Evolutionary conservation across 306 rosid genomes (phyloP).

Genomic region (Dryas octopetala): DNA sequence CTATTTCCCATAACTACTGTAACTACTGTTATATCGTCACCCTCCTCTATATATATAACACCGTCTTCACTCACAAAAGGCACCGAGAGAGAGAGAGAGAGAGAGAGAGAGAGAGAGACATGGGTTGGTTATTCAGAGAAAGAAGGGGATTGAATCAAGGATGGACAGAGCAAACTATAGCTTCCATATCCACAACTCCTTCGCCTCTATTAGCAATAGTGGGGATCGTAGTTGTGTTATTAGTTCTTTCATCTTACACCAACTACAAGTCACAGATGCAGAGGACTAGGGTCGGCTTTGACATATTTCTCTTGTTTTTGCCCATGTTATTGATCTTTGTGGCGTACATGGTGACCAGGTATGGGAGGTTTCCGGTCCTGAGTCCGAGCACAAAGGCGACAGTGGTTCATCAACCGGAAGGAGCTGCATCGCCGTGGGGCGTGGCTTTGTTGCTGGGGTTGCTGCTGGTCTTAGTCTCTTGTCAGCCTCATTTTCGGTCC

Average conservation of each 20-base stretch:
- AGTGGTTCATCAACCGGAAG: constrained; percentile 19
- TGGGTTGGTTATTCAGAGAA: constrained; percentile 62
- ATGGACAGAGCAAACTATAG: constrained; percentile 47
- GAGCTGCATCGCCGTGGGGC: constrained; percentile 58
- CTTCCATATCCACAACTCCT: constrained; percentile 55
- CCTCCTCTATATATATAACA: background rate
- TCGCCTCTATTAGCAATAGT: constrained; percentile 47
- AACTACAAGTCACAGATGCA: constrained; percentile 52
- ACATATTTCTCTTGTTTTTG: constrained; percentile 43
- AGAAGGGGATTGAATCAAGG: constrained; percentile 56
- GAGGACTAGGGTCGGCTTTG: constrained; percentile 30
- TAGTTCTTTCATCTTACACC: constrained; percentile 51
- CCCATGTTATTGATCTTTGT: constrained; percentile 51
- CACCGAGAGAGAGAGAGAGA: background rate
- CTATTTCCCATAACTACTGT: background rate
- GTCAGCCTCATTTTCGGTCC: constrained; percentile 54
- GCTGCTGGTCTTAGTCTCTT: constrained; percentile 52
- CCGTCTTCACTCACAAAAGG: background rate
- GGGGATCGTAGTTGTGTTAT: constrained; percentile 44
- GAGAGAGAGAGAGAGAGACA: constrained; percentile 3
- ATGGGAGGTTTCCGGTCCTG: constrained; percentile 37
- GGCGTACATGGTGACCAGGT: constrained; percentile 36
- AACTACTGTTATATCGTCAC: background rate
- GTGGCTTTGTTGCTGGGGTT: constrained; percentile 49
- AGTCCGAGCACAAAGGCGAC: constrained; percentile 22